Evolutionary conservation across 495 filamentous ascomycete species (phyloP).

Genomic region (Lophium mytilinum): DNA sequence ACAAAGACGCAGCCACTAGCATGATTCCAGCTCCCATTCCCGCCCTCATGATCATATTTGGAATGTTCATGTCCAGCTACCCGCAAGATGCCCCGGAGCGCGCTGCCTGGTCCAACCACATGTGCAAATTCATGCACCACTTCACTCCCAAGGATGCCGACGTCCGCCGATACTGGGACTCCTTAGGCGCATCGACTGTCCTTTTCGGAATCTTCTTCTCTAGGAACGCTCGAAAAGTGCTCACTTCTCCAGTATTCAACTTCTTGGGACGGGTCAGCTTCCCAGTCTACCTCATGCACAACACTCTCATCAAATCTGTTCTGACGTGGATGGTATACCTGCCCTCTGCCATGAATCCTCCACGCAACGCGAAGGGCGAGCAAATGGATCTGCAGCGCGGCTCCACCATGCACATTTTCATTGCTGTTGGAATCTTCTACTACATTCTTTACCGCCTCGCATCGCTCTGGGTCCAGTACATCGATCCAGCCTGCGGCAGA

Average conservation of each 20-base stretch:
- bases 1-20: conserved; percentile 17
- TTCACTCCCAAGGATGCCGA: conserved; percentile 17
- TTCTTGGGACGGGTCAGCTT: conserved; percentile 29
- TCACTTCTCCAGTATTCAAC: conserved; percentile 25
- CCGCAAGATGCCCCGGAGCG: conserved; percentile 20
- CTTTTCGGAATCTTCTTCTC: conserved; percentile 26
- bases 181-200: conserved; percentile 20
- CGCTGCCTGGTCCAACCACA: conserved; percentile 19
- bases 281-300: conserved; percentile 29
- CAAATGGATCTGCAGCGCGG: conserved; percentile 26
- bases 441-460: conserved; percentile 25
- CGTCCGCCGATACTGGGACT: conserved; percentile 26
- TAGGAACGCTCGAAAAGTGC: conserved; percentile 20
- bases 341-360: conserved; percentile 23
- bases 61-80: conserved; percentile 25
- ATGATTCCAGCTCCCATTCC: conserved; percentile 22
- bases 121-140: conserved; percentile 17
- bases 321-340: conserved; percentile 29
- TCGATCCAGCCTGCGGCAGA: conserved; percentile 25
- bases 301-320: conserved; percentile 25
- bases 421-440: conserved; percentile 23
- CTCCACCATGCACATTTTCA: conserved; percentile 16
- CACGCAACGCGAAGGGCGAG: conserved; percentile 23
- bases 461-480: conserved; percentile 15
- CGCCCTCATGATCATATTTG: conserved; percentile 18